Evolutionary conservation across 495 filamentous ascomycete genomes (phyloP).

Genomic region (Neurospora discreta): DNA sequence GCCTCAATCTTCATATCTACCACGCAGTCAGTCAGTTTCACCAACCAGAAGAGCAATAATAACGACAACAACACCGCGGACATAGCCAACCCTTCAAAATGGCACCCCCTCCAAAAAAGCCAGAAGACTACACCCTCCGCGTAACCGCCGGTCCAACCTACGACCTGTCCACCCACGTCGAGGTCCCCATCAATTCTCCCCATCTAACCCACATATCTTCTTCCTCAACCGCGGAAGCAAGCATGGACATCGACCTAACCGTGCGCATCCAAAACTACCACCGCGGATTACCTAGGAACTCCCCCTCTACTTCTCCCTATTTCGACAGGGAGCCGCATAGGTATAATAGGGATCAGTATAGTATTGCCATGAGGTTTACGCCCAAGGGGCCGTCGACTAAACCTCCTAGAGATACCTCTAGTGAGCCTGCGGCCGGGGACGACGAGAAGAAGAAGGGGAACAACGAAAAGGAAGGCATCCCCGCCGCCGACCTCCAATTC

Average conservation of each 20-base stretch:
- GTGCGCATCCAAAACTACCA: constrained; percentile 55
- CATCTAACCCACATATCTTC: constrained; percentile 14
- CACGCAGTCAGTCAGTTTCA: too few species aligned
- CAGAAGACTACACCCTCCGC: constrained; percentile 49
- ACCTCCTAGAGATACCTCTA: too few species aligned
- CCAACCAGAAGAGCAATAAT: too few species aligned
- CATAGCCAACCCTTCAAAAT: too few species aligned
- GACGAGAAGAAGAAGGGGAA: too few species aligned
- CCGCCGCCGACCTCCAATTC: constrained; percentile 66
- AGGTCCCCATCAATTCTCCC: constrained; percentile 50
- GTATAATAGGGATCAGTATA: constrained; percentile 62
- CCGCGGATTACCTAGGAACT: constrained; percentile 45
- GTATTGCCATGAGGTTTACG: constrained; percentile 62
- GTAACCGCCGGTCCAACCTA: constrained; percentile 69
- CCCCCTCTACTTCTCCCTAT: constrained; percentile 54
- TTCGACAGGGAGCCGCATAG: constrained; percentile 58
- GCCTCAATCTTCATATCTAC: too few species aligned
- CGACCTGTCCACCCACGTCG: constrained; percentile 50
- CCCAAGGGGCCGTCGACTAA: constrained; percentile 10
- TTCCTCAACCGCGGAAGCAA: background rate
- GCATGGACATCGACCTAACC: constrained; percentile 46
- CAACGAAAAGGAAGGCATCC: constrained; percentile 26
- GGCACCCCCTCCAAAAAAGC: too few species aligned
- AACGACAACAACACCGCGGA: too few species aligned
- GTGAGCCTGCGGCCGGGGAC: too few species aligned